A percentile compares a stretch with the other conserved stretches of the same genome.
Evolutionary conservation across 169 alveolate species (phyloP).

Genomic region (Perkinsus olseni): DNA sequence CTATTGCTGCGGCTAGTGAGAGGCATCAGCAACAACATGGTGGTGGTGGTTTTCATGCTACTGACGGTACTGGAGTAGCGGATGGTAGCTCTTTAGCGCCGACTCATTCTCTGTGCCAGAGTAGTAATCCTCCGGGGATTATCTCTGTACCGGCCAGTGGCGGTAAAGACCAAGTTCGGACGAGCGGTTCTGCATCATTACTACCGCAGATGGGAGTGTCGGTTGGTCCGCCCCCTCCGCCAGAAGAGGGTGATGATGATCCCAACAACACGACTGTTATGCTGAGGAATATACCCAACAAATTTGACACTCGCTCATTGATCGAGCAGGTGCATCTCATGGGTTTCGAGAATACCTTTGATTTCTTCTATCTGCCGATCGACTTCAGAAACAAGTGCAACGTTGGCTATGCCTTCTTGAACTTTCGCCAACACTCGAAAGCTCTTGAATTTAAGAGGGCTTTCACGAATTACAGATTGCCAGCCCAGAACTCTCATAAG

Average conservation of each 20-base stretch:
- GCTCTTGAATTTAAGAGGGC: not conserved
- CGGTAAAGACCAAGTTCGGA: too few species aligned
- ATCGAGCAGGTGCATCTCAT: constrained; percentile 17
- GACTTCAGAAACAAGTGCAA: constrained; percentile 52
- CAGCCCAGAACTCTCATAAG: constrained; percentile 4
- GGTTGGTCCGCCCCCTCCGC: not conserved
- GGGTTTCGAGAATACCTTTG: constrained; percentile 41
- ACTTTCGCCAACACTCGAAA: constrained; percentile 27
- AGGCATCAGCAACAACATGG: not conserved
- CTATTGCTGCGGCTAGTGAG: not conserved
- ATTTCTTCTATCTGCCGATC: constrained; percentile 51
- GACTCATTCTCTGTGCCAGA: too few species aligned
- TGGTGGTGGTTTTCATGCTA: not conserved
- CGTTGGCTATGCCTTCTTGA: constrained; percentile 54
- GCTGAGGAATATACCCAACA: not conserved
- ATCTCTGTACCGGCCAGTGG: too few species aligned
- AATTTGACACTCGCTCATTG: constrained; percentile 11
- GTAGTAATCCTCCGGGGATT: too few species aligned
- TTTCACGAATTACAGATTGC: not conserved
- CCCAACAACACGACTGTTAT: not conserved
- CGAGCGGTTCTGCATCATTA: not conserved
- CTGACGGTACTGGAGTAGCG: too few species aligned
- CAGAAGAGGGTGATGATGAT: not conserved
- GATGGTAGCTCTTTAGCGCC: too few species aligned
- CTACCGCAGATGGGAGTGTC: not conserved